phyloP scores from a whole-genome alignment of 2,329 filamentous ascomycete species.

The Cryoendolithus antarcticus region DNA sequence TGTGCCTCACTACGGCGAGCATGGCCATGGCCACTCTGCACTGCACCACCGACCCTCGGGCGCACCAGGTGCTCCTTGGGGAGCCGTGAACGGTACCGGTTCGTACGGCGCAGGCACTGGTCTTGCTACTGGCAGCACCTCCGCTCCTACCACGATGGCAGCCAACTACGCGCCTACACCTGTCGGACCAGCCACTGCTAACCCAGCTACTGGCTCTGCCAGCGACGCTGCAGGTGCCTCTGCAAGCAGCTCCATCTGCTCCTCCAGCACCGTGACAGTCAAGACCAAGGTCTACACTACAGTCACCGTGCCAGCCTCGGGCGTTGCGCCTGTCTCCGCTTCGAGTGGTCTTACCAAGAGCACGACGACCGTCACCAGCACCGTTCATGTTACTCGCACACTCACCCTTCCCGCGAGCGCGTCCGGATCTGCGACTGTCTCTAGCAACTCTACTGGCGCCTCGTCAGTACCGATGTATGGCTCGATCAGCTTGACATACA shows the following conservation, averaged over 20 bases:
- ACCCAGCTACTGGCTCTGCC: slow-evolving; percentile 17
- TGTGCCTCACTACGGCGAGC: slow-evolving; percentile 19
- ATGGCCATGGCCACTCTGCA: slow-evolving; percentile 21
- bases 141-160: slow-evolving; percentile 8
- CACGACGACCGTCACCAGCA: slow-evolving; percentile 25
- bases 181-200: slow-evolving; percentile 8
- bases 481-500: no score
- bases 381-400: slow-evolving; percentile 29
- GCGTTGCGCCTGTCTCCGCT: background rate
- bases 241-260: slow-evolving; percentile 21
- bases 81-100: slow-evolving; percentile 16
- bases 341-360: slow-evolving; percentile 5
- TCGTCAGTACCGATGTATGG: no score
- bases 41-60: slow-evolving; percentile 18
- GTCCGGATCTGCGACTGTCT: background rate
- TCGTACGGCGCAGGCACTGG: slow-evolving; percentile 10
- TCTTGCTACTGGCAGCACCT: slow-evolving; percentile 13
- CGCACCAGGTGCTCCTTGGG: slow-evolving; percentile 16
- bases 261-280: no score
- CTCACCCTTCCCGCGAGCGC: slow-evolving; percentile 7
- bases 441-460: slow-evolving; percentile 1
- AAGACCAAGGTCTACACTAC: no score
- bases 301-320: no score
- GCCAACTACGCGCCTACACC: slow-evolving; percentile 17
- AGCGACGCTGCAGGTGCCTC: slow-evolving; percentile 3